These are phyloP conservation scores for Yamadazyma mexicana DNA, from an alignment of 1,139 yeast genomes.

Conservation along the genomic window DNA sequence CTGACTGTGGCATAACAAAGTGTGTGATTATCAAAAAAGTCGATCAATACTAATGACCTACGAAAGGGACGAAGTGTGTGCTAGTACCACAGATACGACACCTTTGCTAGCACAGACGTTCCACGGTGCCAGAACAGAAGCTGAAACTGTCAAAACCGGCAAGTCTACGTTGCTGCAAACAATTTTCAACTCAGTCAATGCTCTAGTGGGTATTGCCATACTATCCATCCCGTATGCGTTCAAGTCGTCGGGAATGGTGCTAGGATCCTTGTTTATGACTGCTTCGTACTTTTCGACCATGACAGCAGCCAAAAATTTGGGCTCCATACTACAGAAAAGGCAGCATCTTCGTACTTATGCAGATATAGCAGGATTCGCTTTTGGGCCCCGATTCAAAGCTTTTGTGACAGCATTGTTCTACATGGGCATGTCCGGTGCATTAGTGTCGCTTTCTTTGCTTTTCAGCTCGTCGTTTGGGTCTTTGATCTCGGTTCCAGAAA, in stretches of 20 bases:
- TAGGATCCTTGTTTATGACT: constrained; percentile 57
- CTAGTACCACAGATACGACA: no score
- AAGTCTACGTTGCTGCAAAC: constrained; percentile 78
- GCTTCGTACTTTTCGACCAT: constrained; percentile 63
- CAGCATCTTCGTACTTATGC: constrained; percentile 39
- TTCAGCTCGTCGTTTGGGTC: constrained; percentile 83
- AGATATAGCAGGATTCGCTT: constrained; percentile 46
- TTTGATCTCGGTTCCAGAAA: constrained; percentile 51
- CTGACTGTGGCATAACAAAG: no score
- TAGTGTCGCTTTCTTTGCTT: constrained; percentile 70
- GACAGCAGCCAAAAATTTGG: constrained; percentile 61
- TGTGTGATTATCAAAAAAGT: no score
- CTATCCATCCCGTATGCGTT: constrained; percentile 82
- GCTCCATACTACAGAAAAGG: constrained; percentile 29
- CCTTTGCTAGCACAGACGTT: no score
- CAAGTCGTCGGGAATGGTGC: constrained; percentile 75
- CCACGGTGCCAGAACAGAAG: no score
- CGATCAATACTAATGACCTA: no score
- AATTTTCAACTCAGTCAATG: constrained; percentile 81
- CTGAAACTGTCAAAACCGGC: constrained; percentile 23
- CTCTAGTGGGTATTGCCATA: constrained; percentile 83
- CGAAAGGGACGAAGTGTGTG: no score
- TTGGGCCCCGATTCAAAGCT: constrained; percentile 49
- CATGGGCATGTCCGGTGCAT: constrained; percentile 75
- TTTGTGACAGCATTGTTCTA: constrained; percentile 72